Conservation (phyloP, 768 basidiomycete species). For the Cystobasidiopsis lactophilus region DNA sequence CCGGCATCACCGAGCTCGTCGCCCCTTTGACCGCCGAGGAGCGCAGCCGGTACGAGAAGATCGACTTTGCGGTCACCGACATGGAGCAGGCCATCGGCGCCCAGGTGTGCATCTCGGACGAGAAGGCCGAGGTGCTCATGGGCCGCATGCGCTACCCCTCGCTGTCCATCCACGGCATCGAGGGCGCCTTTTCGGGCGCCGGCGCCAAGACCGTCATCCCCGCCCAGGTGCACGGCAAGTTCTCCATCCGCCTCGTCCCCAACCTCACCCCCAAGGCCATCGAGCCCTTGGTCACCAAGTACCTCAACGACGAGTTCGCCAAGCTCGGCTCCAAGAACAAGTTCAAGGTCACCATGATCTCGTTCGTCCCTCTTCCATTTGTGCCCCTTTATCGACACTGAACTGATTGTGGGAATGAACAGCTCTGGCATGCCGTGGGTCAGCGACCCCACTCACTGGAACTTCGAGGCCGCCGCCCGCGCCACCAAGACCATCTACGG, state of each 20-base stretch:
- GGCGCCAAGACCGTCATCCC: slow-evolving; percentile 89
- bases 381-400: slow-evolving; percentile 12
- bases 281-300: slow-evolving; percentile 44
- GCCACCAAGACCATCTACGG: slow-evolving; percentile 36
- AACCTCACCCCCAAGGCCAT: slow-evolving; percentile 61
- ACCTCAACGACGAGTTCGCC: slow-evolving; percentile 55
- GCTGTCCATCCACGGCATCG: slow-evolving; percentile 81
- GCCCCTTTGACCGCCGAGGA: slow-evolving; percentile 49
- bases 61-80: slow-evolving; percentile 46
- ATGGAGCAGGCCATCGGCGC: slow-evolving; percentile 57
- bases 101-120: slow-evolving; percentile 44
- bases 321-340: slow-evolving; percentile 70
- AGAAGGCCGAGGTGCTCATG: slow-evolving; percentile 67
- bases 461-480: slow-evolving; percentile 63
- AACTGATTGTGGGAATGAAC: slow-evolving; percentile 18
- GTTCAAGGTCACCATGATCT: slow-evolving; percentile 57
- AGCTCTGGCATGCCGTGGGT: not conserved
- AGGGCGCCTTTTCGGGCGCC: slow-evolving; percentile 68
- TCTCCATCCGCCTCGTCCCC: slow-evolving; percentile 81
- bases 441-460: slow-evolving; percentile 42
- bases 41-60: slow-evolving; percentile 42
- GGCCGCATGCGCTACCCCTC: slow-evolving; percentile 57
- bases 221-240: slow-evolving; percentile 52
- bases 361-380: slow-evolving; percentile 32
- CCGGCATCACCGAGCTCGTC: slow-evolving; percentile 72